Base-by-base conservation (phyloP, 1,139 yeast genomes). In the Blastobotrys proliferans region DNA sequence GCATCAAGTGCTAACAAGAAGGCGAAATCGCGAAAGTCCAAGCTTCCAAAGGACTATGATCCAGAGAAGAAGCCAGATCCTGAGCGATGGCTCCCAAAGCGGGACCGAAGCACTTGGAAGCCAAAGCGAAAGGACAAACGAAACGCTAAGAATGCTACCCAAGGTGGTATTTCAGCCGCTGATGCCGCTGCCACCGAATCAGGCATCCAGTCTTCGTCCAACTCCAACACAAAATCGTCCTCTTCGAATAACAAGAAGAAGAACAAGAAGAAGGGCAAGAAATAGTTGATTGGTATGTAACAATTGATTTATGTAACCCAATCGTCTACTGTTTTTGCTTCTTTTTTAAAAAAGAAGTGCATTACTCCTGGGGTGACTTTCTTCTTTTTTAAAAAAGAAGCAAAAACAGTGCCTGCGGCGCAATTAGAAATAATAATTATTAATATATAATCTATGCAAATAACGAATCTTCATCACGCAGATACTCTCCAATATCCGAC, bases 381-480 rank as follows among this genome's bases (percentile, higher is more conserved):
- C 6, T 22, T 22, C 26, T 22, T 8, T 6, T 16, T 6, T 19
- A 16, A 43, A 36, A 32, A 35, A 36, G 43, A 24, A 34, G 36
- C 20, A 29, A 17, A 38, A n/a, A n/a, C n/a, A n/a, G n/a, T n/a
- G n/a, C n/a, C n/a, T n/a, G n/a, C 16, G 30, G 32, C 33, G 25
- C 30, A 40, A 32, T 9, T n/a, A 11, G 8, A n/a, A 24, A 9
- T 24, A 8, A n/a, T n/a, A n/a, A n/a, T n/a, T n/a, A n/a, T 30
- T 30, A 6, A 14, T 8, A 14, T 5, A 16, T 27, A 17, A 13
- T 24, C 56, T 69, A 88, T 26, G 97, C 85, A 64, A 92, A 92
- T 57, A 92, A 71, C 29, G 97, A 85, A 64, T 92, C 98, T 72
- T 92, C 98, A 58, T 94, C 98, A 75, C 99, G 87, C 62, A 92